Conservation (phyloP, 495 filamentous ascomycete species). For the Hypoxylon cercidicola region DNA sequence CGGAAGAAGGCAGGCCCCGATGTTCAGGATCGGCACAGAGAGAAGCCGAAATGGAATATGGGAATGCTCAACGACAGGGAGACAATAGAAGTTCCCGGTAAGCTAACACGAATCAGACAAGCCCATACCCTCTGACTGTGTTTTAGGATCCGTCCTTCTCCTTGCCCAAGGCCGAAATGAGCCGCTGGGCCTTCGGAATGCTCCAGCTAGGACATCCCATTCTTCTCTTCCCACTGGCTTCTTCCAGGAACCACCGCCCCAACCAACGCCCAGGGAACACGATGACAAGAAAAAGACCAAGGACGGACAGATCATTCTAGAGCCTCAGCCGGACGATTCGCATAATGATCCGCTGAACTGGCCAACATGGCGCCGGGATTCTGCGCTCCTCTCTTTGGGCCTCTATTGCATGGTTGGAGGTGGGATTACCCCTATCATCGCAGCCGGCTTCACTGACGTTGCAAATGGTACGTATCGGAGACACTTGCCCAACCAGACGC, state of each 20-base stretch:
- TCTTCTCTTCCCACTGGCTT: conserved; percentile 77
- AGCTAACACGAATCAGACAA: conserved; percentile 37
- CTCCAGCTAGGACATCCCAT: conserved; percentile 76
- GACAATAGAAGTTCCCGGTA: conserved; percentile 94
- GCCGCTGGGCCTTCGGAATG: conserved; percentile 80
- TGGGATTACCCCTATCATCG: conserved; percentile 90
- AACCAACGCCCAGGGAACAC: conserved; percentile 35
- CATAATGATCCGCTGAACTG: conserved; percentile 95
- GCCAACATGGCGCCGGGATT: conserved; percentile 83
- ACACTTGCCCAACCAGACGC: background rate
- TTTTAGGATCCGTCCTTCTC: conserved; percentile 81
- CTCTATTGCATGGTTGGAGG: conserved; percentile 94
- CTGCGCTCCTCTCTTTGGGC: conserved; percentile 83
- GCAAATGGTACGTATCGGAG: conserved; percentile 58
- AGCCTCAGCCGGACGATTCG: conserved; percentile 92
- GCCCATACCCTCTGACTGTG: conserved; percentile 9
- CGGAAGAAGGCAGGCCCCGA: conserved; percentile 15
- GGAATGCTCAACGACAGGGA: conserved; percentile 84
- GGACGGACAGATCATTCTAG: conserved; percentile 87
- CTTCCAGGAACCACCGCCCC: conserved; percentile 45
- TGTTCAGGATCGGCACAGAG: conserved; percentile 10
- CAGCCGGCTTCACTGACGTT: conserved; percentile 89
- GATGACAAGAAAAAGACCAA: conserved; percentile 77
- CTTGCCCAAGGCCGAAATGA: conserved; percentile 81
- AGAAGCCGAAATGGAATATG: conserved; percentile 70